Evolutionary conservation across 176 grass and related monocot genomes (phyloP).

Genomic region (Phoenix dactylifera): DNA sequence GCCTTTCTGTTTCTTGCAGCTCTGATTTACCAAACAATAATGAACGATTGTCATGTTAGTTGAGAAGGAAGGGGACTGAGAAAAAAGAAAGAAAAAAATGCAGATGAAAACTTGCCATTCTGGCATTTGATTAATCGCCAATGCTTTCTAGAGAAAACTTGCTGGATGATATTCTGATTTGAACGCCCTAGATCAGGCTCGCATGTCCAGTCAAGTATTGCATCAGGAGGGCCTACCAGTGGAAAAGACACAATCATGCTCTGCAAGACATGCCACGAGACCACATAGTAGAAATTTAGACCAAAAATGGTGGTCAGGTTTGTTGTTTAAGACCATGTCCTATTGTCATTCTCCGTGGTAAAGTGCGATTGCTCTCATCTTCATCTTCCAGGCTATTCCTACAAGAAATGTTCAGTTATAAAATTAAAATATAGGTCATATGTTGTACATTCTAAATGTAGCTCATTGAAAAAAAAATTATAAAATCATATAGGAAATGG

Average conservation of each 20-base stretch:
- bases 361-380: slow-evolving; percentile 43
- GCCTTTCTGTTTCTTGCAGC: too few relatives aligned
- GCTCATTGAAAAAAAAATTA: too few relatives aligned
- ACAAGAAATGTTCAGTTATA: slow-evolving; percentile 15
- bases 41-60: too few relatives aligned
- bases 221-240: slow-evolving; percentile 74
- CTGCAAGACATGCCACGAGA: not conserved
- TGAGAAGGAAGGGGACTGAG: not conserved
- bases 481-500: too few relatives aligned
- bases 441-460: not conserved
- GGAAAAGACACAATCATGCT: slow-evolving; percentile 22
- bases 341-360: slow-evolving; percentile 53
- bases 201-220: slow-evolving; percentile 75
- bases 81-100: not conserved
- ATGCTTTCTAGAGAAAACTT: slow-evolving; percentile 66
- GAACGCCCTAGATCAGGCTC: slow-evolving; percentile 59
- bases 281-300: not conserved
- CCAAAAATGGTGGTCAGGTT: not conserved
- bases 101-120: slow-evolving; percentile 52
- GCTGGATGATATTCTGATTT: slow-evolving; percentile 42
- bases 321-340: slow-evolving; percentile 47
- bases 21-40: too few relatives aligned
- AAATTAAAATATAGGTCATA: slow-evolving; percentile 15
- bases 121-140: slow-evolving; percentile 92
- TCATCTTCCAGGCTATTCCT: slow-evolving; percentile 70